Conservation (phyloP, 2,329 filamentous ascomycete genomes). For the Balansia obtecta region DNA sequence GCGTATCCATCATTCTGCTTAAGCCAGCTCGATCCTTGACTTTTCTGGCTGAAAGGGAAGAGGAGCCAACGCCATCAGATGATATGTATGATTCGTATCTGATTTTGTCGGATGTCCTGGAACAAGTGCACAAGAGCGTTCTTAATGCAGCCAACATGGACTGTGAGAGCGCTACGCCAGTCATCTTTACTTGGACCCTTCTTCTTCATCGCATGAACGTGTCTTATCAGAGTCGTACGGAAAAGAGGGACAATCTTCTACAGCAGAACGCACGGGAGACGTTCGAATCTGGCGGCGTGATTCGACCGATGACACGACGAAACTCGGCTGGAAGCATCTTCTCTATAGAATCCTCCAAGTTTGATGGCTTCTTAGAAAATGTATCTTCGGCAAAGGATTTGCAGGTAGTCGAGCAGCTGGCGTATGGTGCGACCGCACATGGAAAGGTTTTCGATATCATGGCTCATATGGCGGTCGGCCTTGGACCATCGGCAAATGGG, state of each 20-base stretch:
- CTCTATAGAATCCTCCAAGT: conserved; percentile 47
- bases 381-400: conserved; percentile 38
- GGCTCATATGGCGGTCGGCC: conserved; percentile 32
- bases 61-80: conserved; percentile 22
- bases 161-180: conserved; percentile 54
- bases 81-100: conserved; percentile 46
- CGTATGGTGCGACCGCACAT: conserved; percentile 33
- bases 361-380: conserved; percentile 44
- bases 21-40: conserved; percentile 47
- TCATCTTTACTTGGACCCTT: conserved; percentile 71
- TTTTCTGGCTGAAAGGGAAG: conserved; percentile 26
- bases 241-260: conserved; percentile 44
- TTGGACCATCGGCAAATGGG: conserved; percentile 32
- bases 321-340: conserved; percentile 51
- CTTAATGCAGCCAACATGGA: conserved; percentile 43
- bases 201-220: conserved; percentile 58
- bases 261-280: conserved; percentile 46
- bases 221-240: conserved; percentile 48
- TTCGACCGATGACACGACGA: conserved; percentile 32
- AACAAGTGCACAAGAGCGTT: conserved; percentile 61
- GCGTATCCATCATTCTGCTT: conserved; percentile 60
- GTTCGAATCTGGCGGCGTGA: conserved; percentile 35
- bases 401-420: conserved; percentile 37
- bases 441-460: conserved; percentile 43
- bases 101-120: conserved; percentile 55